Conservation (phyloP, 306 rosid species). For the Dalbergia cochinchinensis region DNA sequence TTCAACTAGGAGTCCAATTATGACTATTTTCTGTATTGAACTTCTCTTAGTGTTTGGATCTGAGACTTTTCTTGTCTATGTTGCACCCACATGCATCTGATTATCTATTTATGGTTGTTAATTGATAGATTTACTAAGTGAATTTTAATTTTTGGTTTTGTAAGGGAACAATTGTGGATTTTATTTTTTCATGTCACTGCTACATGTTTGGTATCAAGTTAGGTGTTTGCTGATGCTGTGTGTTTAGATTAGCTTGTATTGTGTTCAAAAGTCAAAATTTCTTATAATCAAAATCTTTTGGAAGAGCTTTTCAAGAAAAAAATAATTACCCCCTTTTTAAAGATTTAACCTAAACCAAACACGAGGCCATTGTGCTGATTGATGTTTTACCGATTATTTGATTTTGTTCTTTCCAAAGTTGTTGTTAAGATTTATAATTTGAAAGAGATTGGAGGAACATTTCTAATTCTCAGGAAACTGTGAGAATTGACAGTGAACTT, state of each 20-base stretch:
- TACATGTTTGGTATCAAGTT: not conserved
- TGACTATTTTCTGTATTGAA: not conserved
- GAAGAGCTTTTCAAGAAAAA: too few species aligned
- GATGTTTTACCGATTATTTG: not conserved
- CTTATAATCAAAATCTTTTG: too few species aligned
- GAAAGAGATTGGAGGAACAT: not conserved
- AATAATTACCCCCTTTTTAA: too few species aligned
- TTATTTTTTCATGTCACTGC: not conserved
- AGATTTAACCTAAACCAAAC: too few species aligned
- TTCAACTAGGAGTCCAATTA: not conserved
- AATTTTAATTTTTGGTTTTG: too few species aligned
- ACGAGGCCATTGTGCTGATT: not conserved
- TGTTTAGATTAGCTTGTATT: too few species aligned
- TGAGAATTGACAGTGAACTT: too few species aligned
- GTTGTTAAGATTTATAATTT: not conserved
- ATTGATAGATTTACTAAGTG: too few species aligned
- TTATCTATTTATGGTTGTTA: not conserved
- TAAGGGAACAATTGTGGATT: too few species aligned
- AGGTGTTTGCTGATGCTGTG: not conserved
- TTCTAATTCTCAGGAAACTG: not conserved
- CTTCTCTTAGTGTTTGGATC: constrained; percentile 19
- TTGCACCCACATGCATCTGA: not conserved
- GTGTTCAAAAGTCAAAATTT: too few species aligned
- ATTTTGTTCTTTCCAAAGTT: not conserved
- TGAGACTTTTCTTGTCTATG: not conserved